Evolutionary conservation across 257 asterid species (phyloP), one percentile per base, ranked within the genome.

Genomic region (Solanum peruvianum): DNA sequence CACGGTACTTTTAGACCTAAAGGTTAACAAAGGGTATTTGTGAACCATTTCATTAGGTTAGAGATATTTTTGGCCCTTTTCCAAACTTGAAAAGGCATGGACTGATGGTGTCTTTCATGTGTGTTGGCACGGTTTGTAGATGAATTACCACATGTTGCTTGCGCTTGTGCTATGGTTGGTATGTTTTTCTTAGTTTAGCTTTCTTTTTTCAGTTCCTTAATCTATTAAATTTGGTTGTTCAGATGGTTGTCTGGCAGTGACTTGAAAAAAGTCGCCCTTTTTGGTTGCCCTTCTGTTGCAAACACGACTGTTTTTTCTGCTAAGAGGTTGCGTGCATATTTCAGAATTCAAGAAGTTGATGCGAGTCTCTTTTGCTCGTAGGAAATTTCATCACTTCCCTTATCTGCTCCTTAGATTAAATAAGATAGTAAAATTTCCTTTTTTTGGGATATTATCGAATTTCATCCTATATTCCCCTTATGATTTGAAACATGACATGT

Each of bases 221-320:
- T 88, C 83, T 90, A 86, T 72, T 88, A 77, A 72, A 80, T 58
- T 89, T 87, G 78, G 87, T 86, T 60, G 44, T 44, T 47, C 93
- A 96, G 98, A 92, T 94, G 98, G 99, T 88, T 95, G 87, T 94
- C 98, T 13, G 98, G 95, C 52, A 91, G 96, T 87, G 97, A 94
- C 92, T 92, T 96, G 90, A 94, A 94, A 89, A 91, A 80, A 75
- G 91, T 96, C 83, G 98, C 98, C 47, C 89, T 87, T 84, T 93
- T 95, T 52, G 99, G 99, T 31, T 96, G 98, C 86, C 98, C 98
- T 84, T 93, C 95, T 35, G 87, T 92, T 35, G 94, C 91, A 25
- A 72, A 58, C 85, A 92, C 45, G 88, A 83, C 88, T 9, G 91
- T 92, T 18, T 62, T 35, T 66, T 89, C 95, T 76, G 96, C 98